These are phyloP conservation scores for Raphidocelis subcapitata DNA, from an alignment of 139 green algal genomes.

Conservation along the genomic window DNA sequence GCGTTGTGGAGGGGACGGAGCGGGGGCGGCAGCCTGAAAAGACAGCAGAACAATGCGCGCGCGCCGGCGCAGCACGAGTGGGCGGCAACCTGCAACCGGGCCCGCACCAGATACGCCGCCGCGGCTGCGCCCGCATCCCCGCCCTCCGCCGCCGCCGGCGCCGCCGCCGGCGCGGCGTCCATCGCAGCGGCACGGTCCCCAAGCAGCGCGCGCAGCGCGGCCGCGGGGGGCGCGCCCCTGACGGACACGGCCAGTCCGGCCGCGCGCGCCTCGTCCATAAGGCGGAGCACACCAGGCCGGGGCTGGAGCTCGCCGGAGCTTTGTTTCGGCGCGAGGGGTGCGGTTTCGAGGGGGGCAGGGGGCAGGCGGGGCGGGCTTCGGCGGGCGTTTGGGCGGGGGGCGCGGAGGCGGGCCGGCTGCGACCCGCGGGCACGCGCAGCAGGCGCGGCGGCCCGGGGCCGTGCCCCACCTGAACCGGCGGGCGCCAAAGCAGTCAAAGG, in stretches of 20 bases:
- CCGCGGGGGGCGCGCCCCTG: slow-evolving; percentile 90
- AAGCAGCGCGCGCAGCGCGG: slow-evolving; percentile 71
- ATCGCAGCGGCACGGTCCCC: slow-evolving; percentile 74
- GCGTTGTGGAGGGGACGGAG: too few relatives aligned
- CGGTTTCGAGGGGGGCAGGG: neutral
- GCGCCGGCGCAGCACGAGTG: too few relatives aligned
- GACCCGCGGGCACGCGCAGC: slow-evolving; percentile 35
- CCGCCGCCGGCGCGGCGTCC: slow-evolving; percentile 55
- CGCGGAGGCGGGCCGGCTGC: neutral
- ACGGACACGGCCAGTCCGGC: slow-evolving; percentile 74
- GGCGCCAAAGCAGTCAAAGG: neutral
- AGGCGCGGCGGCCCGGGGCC: slow-evolving; percentile 28
- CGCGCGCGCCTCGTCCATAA: slow-evolving; percentile 82
- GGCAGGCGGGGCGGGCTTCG: too few relatives aligned
- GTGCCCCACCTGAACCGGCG: neutral
- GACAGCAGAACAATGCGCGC: too few relatives aligned
- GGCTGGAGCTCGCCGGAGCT: slow-evolving; percentile 56
- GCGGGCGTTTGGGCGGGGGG: neutral
- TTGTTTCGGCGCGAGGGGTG: too few relatives aligned
- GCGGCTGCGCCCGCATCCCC: too few relatives aligned
- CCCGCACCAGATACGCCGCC: too few relatives aligned
- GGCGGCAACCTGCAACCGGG: too few relatives aligned
- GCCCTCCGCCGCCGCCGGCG: too few relatives aligned
- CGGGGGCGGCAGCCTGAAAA: too few relatives aligned
- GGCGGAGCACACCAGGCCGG: slow-evolving; percentile 67